These are phyloP conservation scores for Bondarzewia mesenterica DNA, from an alignment of 1,284 basidiomycete species.

Conservation along the genomic window DNA sequence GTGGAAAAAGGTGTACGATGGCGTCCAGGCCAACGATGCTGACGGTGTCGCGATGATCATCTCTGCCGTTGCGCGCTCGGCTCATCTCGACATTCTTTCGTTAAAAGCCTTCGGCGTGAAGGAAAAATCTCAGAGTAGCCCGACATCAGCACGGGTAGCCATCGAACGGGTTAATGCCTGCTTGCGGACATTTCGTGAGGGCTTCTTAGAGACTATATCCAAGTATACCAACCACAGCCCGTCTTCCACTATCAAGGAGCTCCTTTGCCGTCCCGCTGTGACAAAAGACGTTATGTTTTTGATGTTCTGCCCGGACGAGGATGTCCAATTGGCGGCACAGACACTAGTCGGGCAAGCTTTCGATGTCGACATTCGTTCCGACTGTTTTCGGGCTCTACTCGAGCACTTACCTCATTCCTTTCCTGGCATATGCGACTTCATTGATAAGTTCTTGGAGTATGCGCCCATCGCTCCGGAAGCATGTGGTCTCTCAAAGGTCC, in stretches of 20 bases:
- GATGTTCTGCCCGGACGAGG: slow-evolving; percentile 74
- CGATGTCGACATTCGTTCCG: slow-evolving; percentile 78
- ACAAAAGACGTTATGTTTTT: slow-evolving; percentile 55
- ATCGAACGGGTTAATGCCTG: slow-evolving; percentile 51
- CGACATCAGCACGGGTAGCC: slow-evolving; percentile 16
- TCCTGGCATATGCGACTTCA: slow-evolving; percentile 58
- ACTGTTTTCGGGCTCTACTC: slow-evolving; percentile 77
- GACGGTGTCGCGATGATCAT: slow-evolving; percentile 53
- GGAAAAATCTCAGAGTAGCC: slow-evolving; percentile 18
- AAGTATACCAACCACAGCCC: slow-evolving; percentile 53
- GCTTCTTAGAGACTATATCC: slow-evolving; percentile 56
- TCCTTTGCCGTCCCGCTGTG: slow-evolving; percentile 45
- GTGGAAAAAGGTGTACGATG: slow-evolving; percentile 64
- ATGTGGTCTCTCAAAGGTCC: slow-evolving; percentile 75
- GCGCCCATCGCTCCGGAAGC: slow-evolving; percentile 72
- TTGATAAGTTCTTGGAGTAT: slow-evolving; percentile 58
- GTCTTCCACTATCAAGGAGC: slow-evolving; percentile 36
- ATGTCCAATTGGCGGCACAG: slow-evolving; percentile 67
- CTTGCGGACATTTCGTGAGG: slow-evolving; percentile 45
- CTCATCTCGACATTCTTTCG: slow-evolving; percentile 61
- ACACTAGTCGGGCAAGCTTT: slow-evolving; percentile 74
- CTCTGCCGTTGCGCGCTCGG: slow-evolving; percentile 43
- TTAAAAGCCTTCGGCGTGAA: slow-evolving; percentile 36
- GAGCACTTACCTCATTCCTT: slow-evolving; percentile 59
- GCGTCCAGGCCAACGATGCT: slow-evolving; percentile 47